Base-by-base conservation (phyloP, 177 flowering plant genomes). In the Vitis hybrid region DNA sequence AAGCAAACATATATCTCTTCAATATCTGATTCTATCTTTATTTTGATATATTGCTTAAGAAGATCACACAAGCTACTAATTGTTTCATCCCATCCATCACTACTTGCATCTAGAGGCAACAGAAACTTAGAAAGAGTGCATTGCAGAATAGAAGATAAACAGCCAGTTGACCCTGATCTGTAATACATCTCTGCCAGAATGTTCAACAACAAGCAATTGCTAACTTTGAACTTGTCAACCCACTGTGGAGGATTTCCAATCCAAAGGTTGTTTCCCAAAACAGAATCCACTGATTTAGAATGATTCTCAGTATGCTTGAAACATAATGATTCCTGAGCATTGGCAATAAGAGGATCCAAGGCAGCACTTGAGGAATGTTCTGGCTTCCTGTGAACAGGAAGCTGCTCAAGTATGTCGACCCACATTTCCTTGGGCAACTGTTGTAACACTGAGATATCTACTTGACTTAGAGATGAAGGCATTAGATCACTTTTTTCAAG, bases 401-500 rank as follows among this genome's bases (percentile, higher is more conserved):
- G 91, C 61, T 32, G 65, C 73, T 79, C 83, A 71, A 93, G 81
- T 74, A 93, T 76, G 81, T 87, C 96, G 15, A 61, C 80, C 75
- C 82, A 88, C 76, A 93, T 52, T 56, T 89, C 94, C 65, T 87
- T 85, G 62, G 99, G 99, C 69, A 93, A 77, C 73, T 93, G 82
- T 66, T 85, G 88, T 65, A 91, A 72, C 67, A 95, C 88, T 15
- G 86, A 82, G 27, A 56, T 32, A 82, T 93, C 97, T n/a, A 93
- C 82, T 85, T 94, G 97, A 81, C 94, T 93, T 73, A 90, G 74
- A 73, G 98, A 91, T 56, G 85, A 75, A 71, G 98, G 98, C 93
- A 93, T 80, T 32, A 91, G 62, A 75, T 84, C 87, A 78, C 61
- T 59, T 11, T 61, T 72, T 50, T 64, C 67, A 52, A 68, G 75